Evolutionary conservation across 148 eudicot genomes (phyloP), one percentile per base, ranked within the genome.

Genomic region (Nepenthes mirabilis): DNA sequence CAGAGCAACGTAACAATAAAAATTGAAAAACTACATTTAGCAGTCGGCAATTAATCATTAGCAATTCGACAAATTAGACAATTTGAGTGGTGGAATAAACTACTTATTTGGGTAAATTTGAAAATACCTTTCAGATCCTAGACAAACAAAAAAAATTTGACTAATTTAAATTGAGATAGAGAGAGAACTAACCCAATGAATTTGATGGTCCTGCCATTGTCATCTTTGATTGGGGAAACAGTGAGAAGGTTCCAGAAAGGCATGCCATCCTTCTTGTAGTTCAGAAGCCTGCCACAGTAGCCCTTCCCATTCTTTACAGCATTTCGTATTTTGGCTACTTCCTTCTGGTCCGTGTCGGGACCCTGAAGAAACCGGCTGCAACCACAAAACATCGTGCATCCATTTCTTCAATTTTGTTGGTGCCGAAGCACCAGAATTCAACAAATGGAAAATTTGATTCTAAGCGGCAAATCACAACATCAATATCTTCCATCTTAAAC

Each of bases 161-260:
- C 36, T 10, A 61, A 60, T 1, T 33, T 13, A 3, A 2, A 23
- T 23, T 23, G 23, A 23, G 23, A 23, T 23, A 23, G 8, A n/a
- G 54, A 35, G 33, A 34, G 43, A 45, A 4, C 34, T 64, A 79
- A 93, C 99, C 99, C 99, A 58, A 94, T 94, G 65, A 94, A 94
- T 65, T 89, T 94, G 70, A 94, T 83, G 64, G 84, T 70, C 60
- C 73, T 80, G 72, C 90, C 97, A 48, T 75, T 68, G 45, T 89
- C 83, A 74, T 94, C 95, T 63, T 87, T 84, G 59, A 94, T 84
- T 36, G 99, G 99, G 43, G 99, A 86, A 52, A 94, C 53, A 0
- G 99, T 94, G 47, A 94, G 91, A 65, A 94, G 89, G 69, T 94
- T 94, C 99, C 99, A 94, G 64, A 94, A 94, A 48, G 97, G 97